Evolutionary conservation across 768 basidiomycete species (phyloP).

Genomic region (Multifurca ochricompacta): DNA sequence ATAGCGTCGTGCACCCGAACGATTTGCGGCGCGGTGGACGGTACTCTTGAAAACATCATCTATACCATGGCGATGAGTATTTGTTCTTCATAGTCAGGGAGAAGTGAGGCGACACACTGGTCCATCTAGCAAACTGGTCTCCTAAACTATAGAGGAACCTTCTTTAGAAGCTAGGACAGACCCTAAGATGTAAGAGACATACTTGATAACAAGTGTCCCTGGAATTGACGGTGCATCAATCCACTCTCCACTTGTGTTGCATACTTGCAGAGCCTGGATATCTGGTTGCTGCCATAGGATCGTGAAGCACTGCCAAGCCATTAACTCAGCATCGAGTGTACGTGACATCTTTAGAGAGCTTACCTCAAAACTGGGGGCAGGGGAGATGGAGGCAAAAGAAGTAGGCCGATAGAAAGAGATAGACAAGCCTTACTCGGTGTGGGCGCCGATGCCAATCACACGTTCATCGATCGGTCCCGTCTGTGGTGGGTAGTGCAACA

Average conservation of each 20-base stretch:
- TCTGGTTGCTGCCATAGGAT: constrained; percentile 76
- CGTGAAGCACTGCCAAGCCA: constrained; percentile 59
- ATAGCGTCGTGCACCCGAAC: constrained; percentile 61
- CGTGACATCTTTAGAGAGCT: not conserved
- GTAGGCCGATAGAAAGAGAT: constrained; percentile 21
- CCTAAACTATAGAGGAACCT: constrained; percentile 45
- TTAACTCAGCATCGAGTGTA: not conserved
- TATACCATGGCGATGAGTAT: constrained; percentile 25
- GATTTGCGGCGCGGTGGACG: constrained; percentile 77
- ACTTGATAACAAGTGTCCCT: constrained; percentile 86
- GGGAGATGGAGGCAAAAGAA: not conserved
- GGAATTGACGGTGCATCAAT: constrained; percentile 71
- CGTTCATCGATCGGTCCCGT: constrained; percentile 49
- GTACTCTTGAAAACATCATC: constrained; percentile 90
- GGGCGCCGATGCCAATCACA: constrained; percentile 79
- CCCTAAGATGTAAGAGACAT: constrained; percentile 16
- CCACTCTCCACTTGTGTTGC: constrained; percentile 73
- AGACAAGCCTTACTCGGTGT: constrained; percentile 51
- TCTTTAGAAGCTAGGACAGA: constrained; percentile 20
- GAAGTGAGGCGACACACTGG: constrained; percentile 47
- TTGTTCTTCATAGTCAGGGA: not conserved
- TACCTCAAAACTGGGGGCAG: constrained; percentile 35
- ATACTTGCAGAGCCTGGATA: constrained; percentile 72
- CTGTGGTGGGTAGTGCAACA: constrained; percentile 75
- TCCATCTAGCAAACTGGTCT: constrained; percentile 85